phyloP scores from a whole-genome alignment of 768 basidiomycete genomes.

The Lactarius indigo region DNA sequence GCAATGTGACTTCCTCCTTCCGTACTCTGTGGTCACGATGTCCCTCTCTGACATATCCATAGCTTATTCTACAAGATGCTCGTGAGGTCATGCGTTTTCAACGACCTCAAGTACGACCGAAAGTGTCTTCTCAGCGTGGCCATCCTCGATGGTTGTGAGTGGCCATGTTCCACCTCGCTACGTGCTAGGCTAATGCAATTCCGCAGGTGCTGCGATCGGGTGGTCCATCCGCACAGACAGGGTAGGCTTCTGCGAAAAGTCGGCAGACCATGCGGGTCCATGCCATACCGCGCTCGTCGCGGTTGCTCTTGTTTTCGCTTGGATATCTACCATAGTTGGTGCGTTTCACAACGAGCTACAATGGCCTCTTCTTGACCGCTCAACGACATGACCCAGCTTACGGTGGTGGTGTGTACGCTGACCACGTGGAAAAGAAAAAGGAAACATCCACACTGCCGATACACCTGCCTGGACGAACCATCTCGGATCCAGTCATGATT shows the following conservation, averaged over 20 bases:
- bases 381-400: not conserved
- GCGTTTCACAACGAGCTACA: not conserved
- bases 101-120: conserved; percentile 5
- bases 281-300: conserved; percentile 8
- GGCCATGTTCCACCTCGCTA: not conserved
- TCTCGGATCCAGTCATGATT: conserved; percentile 9
- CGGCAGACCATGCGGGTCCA: not conserved
- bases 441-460: conserved; percentile 8
- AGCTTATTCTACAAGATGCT: conserved; percentile 13
- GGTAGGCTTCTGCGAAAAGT: not conserved
- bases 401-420: not conserved
- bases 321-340: conserved; percentile 7
- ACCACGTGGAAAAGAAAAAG: conserved; percentile 3
- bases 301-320: conserved; percentile 7
- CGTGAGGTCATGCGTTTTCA: conserved; percentile 10
- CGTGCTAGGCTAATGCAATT: not conserved
- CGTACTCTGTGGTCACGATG: not conserved
- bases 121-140: conserved; percentile 1
- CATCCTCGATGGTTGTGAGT: conserved; percentile 11
- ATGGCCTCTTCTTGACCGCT: not conserved
- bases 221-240: conserved; percentile 14
- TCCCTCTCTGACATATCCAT: not conserved
- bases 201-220: conserved; percentile 8
- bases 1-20: not conserved
- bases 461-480: not conserved